Base-by-base conservation (phyloP, 129 eudicot species). In the Silybum marianum region DNA sequence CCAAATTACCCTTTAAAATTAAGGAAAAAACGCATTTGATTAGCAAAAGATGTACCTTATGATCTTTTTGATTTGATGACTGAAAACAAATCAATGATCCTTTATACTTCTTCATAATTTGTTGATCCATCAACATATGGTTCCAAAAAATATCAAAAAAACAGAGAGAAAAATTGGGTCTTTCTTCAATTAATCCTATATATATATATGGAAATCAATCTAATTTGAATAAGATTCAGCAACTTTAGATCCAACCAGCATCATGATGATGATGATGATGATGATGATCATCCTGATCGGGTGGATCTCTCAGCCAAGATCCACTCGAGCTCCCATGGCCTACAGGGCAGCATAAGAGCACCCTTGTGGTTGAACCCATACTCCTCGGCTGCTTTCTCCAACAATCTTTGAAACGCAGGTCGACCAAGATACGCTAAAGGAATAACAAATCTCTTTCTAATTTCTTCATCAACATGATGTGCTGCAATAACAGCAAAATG, bases 341-440 rank as follows among this genome's bases (percentile, higher is more conserved):
- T 84, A 69, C 87, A 84, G 0, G 87, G 87, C 13, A 84, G 80
- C 72, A 25, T 60, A 3, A 84, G 80, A 8, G 84, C 84, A 67
- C 87, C 87, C 72, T 84, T 80, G 51, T 79, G 51, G 36, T 68
- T 1, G 40, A 84, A 84, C 54, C 87, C 84, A 18, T 79, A 84
- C 84, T 84, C 87, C 67, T 84, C 87, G 0, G 87, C 87, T 1
- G 87, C 87, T 73, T 75, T 74, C 48, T 84, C 87, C 84, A 84
- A 68, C 65, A 84, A 79, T 39, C 84, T 73, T 51, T 44, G 76
- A 74, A 84, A 84, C 1, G 76, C 74, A 4, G 87, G 84, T 7
- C 23, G 72, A 1, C 25, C 72, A 73, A 84, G 87, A 21, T 23
- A 84, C 4, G 60, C 66, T 21, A 84, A 73, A 0, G 87, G 87